These are phyloP conservation scores for Allodekkera sacchari DNA, from an alignment of 805 yeast genomes.

Conservation along the genomic window DNA sequence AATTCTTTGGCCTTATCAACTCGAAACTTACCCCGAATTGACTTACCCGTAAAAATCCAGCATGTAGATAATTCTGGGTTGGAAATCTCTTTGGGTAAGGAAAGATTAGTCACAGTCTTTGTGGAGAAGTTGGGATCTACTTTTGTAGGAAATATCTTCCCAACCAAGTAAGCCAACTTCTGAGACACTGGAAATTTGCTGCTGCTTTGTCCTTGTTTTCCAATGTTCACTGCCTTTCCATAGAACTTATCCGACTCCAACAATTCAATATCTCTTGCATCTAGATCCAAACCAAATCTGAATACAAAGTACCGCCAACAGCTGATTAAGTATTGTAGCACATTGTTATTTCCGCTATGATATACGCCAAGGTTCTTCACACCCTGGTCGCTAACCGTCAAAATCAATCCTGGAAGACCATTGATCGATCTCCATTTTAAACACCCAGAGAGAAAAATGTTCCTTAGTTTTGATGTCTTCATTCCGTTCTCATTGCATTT, in stretches of 20 bases:
- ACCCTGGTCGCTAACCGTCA: slow-evolving; percentile 78
- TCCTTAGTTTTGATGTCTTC: slow-evolving; percentile 47
- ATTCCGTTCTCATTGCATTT: slow-evolving; percentile 52
- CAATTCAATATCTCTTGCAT: slow-evolving; percentile 11
- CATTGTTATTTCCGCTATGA: slow-evolving; percentile 34
- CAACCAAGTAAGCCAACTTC: slow-evolving; percentile 11
- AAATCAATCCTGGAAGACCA: slow-evolving; percentile 86
- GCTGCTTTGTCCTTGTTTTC: slow-evolving; percentile 1
- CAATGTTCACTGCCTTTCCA: slow-evolving; percentile 16
- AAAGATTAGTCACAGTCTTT: slow-evolving; percentile 13
- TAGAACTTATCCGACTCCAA: slow-evolving; percentile 9
- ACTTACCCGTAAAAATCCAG: slow-evolving; percentile 59
- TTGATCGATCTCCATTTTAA: slow-evolving; percentile 71
- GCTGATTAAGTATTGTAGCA: slow-evolving; percentile 50
- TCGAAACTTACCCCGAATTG: slow-evolving; percentile 71
- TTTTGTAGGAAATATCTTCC: slow-evolving; percentile 18
- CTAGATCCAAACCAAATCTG: slow-evolving; percentile 57
- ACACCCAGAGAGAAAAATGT: slow-evolving; percentile 73
- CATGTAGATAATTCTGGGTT: slow-evolving; percentile 39
- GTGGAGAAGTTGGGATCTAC: slow-evolving; percentile 3
- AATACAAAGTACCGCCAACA: slow-evolving; percentile 86
- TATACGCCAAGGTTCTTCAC: slow-evolving; percentile 45
- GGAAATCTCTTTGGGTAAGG: slow-evolving; percentile 16
- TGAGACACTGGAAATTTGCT: slow-evolving; percentile 2
- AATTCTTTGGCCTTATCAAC: slow-evolving; percentile 55